Evolutionary conservation across 495 filamentous ascomycete species (phyloP).

Genomic region (Neurospora pannonica): DNA sequence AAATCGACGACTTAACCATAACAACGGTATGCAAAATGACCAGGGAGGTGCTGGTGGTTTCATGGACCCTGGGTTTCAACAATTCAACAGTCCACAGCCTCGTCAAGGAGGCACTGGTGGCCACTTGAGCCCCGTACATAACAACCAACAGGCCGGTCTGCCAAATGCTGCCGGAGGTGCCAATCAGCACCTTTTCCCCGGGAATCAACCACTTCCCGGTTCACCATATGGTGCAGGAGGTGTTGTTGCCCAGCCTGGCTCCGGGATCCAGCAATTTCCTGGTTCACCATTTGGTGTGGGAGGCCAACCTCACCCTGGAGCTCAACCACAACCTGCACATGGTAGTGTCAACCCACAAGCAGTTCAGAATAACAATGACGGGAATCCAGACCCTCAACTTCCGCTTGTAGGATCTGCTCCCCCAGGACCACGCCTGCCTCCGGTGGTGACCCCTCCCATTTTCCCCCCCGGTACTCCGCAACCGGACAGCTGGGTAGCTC

Average conservation of each 20-base stretch:
- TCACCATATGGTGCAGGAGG: not conserved
- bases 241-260: not conserved
- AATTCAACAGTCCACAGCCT: not conserved
- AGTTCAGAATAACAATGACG: not conserved
- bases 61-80: not conserved
- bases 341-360: not conserved
- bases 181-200: not conserved
- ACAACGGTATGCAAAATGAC: not conserved
- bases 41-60: not conserved
- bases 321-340: not conserved
- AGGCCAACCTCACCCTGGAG: not conserved
- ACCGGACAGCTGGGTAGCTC: not conserved
- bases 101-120: not conserved
- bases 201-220: not conserved
- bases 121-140: not conserved
- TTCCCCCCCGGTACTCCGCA: not conserved
- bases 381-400: not conserved
- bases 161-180: not conserved
- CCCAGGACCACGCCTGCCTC: not conserved
- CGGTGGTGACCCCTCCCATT: not conserved
- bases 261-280: not conserved
- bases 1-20: not conserved
- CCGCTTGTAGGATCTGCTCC: not conserved
- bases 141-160: not conserved
- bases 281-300: not conserved